Evolutionary conservation across 345 rosid species (phyloP).

Genomic region (Gossypium arboreum): DNA sequence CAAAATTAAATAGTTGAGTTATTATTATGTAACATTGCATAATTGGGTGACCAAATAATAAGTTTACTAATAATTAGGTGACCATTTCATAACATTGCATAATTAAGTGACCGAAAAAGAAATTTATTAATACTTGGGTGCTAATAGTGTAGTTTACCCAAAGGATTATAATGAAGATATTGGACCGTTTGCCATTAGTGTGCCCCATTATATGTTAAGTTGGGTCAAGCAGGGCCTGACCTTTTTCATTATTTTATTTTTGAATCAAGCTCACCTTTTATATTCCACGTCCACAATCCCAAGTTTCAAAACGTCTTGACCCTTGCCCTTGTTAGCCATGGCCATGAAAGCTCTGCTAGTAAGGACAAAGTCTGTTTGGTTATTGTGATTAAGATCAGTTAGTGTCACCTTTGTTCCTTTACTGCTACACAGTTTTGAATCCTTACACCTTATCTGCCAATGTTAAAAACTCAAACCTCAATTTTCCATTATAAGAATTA

Average conservation of each 20-base stretch:
- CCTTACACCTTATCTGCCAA: slow-evolving; percentile 71
- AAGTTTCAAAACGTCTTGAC: slow-evolving; percentile 41
- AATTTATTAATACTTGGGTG: too few species aligned
- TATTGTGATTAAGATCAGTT: slow-evolving; percentile 62
- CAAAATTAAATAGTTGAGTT: too few species aligned
- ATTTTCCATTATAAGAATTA: neutral
- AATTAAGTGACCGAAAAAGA: too few species aligned
- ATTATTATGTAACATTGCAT: too few species aligned
- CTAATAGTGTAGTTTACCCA: too few species aligned
- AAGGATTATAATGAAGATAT: neutral
- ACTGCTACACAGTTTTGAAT: slow-evolving; percentile 47
- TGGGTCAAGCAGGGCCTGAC: neutral
- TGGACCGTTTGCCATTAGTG: slow-evolving; percentile 37
- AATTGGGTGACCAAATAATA: too few species aligned
- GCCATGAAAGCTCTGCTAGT: slow-evolving; percentile 80
- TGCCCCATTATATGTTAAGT: neutral
- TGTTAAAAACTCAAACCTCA: neutral
- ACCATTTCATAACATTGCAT: too few species aligned
- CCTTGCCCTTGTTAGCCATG: slow-evolving; percentile 64
- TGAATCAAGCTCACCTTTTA: slow-evolving; percentile 44
- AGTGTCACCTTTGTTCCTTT: slow-evolving; percentile 62
- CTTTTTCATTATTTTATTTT: neutral
- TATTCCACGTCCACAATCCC: slow-evolving; percentile 70
- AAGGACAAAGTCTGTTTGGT: slow-evolving; percentile 69
- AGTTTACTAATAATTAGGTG: too few species aligned